Evolutionary conservation across 2,329 filamentous ascomycete genomes (phyloP).

Genomic region (Hypoxylon sp.): DNA sequence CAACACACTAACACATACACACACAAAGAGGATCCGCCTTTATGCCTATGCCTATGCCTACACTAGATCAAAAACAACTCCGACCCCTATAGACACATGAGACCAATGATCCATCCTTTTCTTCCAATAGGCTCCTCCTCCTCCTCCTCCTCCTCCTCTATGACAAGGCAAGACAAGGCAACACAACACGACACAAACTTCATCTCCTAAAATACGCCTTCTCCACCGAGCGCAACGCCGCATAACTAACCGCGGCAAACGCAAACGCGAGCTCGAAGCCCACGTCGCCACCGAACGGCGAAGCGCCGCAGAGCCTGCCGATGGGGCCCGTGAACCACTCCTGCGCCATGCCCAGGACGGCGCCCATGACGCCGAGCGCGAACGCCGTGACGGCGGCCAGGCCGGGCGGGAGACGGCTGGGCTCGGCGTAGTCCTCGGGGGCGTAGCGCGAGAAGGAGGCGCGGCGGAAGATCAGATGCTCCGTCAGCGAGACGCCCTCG

Average conservation of each 20-base stretch:
- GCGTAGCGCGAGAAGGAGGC: conserved; percentile 68
- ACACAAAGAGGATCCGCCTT: too few relatives aligned
- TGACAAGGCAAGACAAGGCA: too few relatives aligned
- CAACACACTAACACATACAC: too few relatives aligned
- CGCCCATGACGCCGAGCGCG: conserved; percentile 69
- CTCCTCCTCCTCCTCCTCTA: too few relatives aligned
- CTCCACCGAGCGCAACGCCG: conserved; percentile 36
- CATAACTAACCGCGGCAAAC: conserved; percentile 37
- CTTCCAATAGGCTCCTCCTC: too few relatives aligned
- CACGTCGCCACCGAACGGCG: conserved; percentile 37
- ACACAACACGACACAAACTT: too few relatives aligned
- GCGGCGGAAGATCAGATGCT: conserved; percentile 74
- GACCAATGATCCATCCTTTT: too few relatives aligned
- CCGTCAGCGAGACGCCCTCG: conserved; percentile 69
- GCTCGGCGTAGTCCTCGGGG: conserved; percentile 66
- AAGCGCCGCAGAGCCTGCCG: conserved; percentile 64
- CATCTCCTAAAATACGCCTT: conserved; percentile 26
- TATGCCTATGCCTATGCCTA: too few relatives aligned
- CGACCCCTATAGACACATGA: too few relatives aligned
- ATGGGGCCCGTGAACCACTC: conserved; percentile 74
- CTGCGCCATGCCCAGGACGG: conserved; percentile 75
- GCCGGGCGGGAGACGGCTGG: conserved; percentile 66
- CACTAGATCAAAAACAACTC: too few relatives aligned
- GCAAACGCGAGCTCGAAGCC: conserved; percentile 43
- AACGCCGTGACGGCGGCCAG: conserved; percentile 71